Evolutionary conservation across 305 asterid genomes (phyloP).

Genomic region (Fraxinus floribunda): DNA sequence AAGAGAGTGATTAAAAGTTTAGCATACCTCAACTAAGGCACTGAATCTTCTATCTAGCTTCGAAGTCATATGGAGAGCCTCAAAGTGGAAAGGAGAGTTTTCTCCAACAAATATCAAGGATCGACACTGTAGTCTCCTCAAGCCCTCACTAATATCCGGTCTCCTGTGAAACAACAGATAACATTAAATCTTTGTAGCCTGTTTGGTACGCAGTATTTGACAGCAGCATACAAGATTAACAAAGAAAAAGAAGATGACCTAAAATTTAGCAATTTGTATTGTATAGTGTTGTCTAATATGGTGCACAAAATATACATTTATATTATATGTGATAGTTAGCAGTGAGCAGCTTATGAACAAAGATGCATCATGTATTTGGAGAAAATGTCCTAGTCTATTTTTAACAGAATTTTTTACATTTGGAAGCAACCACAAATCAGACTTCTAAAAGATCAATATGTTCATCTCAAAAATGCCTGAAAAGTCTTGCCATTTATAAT

Average conservation of each 20-base stretch:
- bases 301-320: not conserved
- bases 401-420: not conserved
- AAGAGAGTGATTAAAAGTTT: not conserved
- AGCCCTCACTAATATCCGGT: conserved; percentile 72
- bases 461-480: not conserved
- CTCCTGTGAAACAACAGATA: conserved; percentile 52
- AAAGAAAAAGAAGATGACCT: not conserved
- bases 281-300: not conserved
- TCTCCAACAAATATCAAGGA: conserved; percentile 90
- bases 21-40: conserved; percentile 87
- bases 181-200: conserved; percentile 7
- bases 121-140: conserved; percentile 67
- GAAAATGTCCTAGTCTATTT: not conserved
- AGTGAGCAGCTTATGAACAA: not conserved
- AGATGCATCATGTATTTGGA: not conserved
- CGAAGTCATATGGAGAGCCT: conserved; percentile 29
- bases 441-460: not conserved
- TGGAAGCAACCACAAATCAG: not conserved
- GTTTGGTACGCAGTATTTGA: not conserved
- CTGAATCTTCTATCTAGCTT: too few relatives aligned
- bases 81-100: conserved; percentile 16
- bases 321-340: not conserved
- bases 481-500: not conserved
- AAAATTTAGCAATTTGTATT: not conserved
- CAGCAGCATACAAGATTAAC: not conserved